Percentiles rank a stretch among this genome's conserved stretches.
Evolutionary conservation across 441 rosid genomes (phyloP).

Genomic region (Adansonia madagascariensis): DNA sequence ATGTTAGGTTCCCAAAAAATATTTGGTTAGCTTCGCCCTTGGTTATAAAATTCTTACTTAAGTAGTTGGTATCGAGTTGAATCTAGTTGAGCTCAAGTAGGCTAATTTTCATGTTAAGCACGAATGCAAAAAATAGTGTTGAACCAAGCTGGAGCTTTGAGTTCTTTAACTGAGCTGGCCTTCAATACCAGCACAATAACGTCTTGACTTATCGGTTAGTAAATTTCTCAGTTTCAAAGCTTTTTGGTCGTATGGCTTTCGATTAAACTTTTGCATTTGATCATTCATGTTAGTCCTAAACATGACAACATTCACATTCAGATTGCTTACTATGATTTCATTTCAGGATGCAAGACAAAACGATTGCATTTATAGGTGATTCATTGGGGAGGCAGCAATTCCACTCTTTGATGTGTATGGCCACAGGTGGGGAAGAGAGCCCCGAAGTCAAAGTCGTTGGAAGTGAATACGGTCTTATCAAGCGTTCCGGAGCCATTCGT

Average conservation of each 20-base stretch:
- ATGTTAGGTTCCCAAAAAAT: too few species aligned
- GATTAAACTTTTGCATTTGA: background rate
- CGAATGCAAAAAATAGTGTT: too few species aligned
- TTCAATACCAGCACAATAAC: too few species aligned
- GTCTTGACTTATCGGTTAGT: too few species aligned
- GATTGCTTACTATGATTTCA: background rate
- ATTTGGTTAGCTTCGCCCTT: too few species aligned
- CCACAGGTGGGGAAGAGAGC: constrained; percentile 57
- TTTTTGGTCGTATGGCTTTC: background rate
- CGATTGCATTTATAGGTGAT: constrained; percentile 77
- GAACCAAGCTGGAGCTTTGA: too few species aligned
- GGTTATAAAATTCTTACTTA: too few species aligned
- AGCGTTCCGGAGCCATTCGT: constrained; percentile 48
- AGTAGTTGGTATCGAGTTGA: too few species aligned
- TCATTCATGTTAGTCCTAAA: background rate
- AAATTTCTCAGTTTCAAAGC: background rate
- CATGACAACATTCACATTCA: background rate
- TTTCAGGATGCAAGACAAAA: constrained; percentile 75
- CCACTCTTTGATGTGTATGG: constrained; percentile 79
- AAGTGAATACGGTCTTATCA: constrained; percentile 54
- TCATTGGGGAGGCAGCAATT: constrained; percentile 79
- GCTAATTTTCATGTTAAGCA: too few species aligned
- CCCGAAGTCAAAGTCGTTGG: constrained; percentile 61
- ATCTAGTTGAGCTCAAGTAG: too few species aligned
- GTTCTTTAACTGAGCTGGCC: too few species aligned